phyloP scores from a whole-genome alignment of 345 rosid species.

The Linum usitatissimum region DNA sequence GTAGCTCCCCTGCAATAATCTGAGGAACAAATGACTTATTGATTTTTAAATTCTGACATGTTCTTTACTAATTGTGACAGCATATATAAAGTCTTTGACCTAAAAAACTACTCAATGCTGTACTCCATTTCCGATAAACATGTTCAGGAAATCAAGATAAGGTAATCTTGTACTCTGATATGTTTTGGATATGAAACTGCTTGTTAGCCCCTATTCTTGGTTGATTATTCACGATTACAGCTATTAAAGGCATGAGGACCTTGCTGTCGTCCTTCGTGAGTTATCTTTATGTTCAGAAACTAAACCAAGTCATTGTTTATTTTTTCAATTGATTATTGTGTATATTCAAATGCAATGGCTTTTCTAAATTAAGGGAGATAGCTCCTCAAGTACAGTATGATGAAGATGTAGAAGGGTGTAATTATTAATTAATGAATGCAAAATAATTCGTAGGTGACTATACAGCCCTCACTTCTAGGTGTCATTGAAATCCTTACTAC shows the following conservation, averaged over 20 bases:
- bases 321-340: no score
- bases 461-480: no score
- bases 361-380: no score
- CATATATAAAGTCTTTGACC: slow-evolving; percentile 93
- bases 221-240: not conserved
- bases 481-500: no score
- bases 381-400: no score
- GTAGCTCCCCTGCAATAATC: slow-evolving; percentile 22
- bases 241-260: not conserved
- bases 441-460: no score
- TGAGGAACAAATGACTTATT: slow-evolving; percentile 9
- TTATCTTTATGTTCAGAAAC: no score
- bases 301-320: no score
- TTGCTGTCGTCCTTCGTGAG: not conserved
- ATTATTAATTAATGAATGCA: no score
- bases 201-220: not conserved
- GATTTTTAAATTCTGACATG: slow-evolving; percentile 8
- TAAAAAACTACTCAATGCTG: slow-evolving; percentile 81
- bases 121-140: slow-evolving; percentile 81
- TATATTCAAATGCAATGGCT: no score
- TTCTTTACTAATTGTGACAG: slow-evolving; percentile 29
- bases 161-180: slow-evolving; percentile 32
- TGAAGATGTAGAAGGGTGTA: no score
- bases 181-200: not conserved
- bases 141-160: slow-evolving; percentile 95